Evolutionary conservation across 352 stramenopile genomes (phyloP).

Genomic region (Elongisporangium undulatum): DNA sequence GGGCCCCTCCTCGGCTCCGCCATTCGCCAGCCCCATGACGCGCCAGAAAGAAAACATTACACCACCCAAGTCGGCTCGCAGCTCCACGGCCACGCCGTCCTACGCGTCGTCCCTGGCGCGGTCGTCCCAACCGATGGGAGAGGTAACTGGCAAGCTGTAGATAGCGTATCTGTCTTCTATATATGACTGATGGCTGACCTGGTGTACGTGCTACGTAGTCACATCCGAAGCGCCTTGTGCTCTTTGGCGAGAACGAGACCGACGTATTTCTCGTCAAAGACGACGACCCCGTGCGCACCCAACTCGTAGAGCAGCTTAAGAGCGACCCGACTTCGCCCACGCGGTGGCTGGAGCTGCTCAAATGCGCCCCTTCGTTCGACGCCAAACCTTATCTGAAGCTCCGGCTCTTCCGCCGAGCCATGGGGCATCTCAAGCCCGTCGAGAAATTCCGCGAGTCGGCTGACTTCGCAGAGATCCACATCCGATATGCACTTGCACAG

Average conservation of each 20-base stretch:
- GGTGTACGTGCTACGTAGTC: slow-evolving; percentile 1
- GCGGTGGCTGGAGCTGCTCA: slow-evolving; percentile 53
- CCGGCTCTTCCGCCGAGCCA: slow-evolving; percentile 38
- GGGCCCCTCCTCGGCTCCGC: not conserved
- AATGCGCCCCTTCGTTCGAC: slow-evolving; percentile 35
- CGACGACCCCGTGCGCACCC: slow-evolving; percentile 29
- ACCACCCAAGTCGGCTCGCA: slow-evolving; percentile 17
- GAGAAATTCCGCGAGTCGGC: slow-evolving; percentile 16
- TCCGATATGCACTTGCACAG: slow-evolving; percentile 49
- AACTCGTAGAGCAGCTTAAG: slow-evolving; percentile 48
- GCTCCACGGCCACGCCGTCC: slow-evolving; percentile 12
- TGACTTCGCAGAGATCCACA: slow-evolving; percentile 58
- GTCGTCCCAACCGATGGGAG: slow-evolving; percentile 8
- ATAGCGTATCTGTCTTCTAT: not conserved
- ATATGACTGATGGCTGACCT: not conserved
- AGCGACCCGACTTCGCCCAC: slow-evolving; percentile 31
- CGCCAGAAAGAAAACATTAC: not conserved
- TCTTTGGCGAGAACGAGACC: slow-evolving; percentile 59
- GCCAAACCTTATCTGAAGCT: slow-evolving; percentile 33
- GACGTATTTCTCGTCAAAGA: slow-evolving; percentile 57
- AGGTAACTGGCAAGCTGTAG: slow-evolving; percentile 5
- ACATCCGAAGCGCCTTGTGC: slow-evolving; percentile 25
- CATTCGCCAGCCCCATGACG: not conserved
- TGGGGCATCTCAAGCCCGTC: slow-evolving; percentile 27
- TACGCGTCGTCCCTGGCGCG: slow-evolving; percentile 9